These are phyloP conservation scores for Ogataea neopini DNA, from an alignment of 805 yeast species.

Conservation along the genomic window DNA sequence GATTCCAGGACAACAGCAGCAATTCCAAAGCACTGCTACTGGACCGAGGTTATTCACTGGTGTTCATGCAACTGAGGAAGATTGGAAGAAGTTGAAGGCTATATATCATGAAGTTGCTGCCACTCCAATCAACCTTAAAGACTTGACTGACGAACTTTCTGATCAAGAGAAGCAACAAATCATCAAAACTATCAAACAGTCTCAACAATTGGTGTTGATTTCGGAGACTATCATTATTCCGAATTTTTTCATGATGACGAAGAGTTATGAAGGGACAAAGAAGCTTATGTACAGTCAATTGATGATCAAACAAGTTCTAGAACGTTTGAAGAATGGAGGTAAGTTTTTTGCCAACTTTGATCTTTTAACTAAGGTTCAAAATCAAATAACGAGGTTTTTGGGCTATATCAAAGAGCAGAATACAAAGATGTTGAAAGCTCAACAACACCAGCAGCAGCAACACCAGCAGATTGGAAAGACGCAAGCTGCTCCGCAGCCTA, in stretches of 20 bases:
- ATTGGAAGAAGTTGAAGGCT: conserved; percentile 58
- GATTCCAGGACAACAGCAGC: conserved; percentile 17
- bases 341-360: conserved; percentile 73
- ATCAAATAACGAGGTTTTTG: conserved; percentile 73
- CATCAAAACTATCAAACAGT: conserved; percentile 51
- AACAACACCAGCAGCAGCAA: conserved; percentile 23
- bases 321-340: conserved; percentile 50
- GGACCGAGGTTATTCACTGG: conserved; percentile 35
- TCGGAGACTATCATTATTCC: conserved; percentile 74
- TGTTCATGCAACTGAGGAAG: conserved; percentile 54
- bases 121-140: conserved; percentile 65
- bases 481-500: conserved; percentile 18
- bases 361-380: conserved; percentile 65
- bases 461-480: conserved; percentile 12
- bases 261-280: conserved; percentile 72
- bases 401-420: conserved; percentile 67
- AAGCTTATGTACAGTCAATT: conserved; percentile 75
- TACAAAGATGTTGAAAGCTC: conserved; percentile 29
- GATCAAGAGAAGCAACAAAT: conserved; percentile 66
- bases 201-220: conserved; percentile 61
- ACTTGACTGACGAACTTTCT: conserved; percentile 60
- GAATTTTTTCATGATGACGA: conserved; percentile 72
- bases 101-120: conserved; percentile 70
- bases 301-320: conserved; percentile 75
- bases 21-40: conserved; percentile 11